Base-by-base conservation (phyloP, 768 basidiomycete species). In the Cystofilobasidium bisporidii region DNA sequence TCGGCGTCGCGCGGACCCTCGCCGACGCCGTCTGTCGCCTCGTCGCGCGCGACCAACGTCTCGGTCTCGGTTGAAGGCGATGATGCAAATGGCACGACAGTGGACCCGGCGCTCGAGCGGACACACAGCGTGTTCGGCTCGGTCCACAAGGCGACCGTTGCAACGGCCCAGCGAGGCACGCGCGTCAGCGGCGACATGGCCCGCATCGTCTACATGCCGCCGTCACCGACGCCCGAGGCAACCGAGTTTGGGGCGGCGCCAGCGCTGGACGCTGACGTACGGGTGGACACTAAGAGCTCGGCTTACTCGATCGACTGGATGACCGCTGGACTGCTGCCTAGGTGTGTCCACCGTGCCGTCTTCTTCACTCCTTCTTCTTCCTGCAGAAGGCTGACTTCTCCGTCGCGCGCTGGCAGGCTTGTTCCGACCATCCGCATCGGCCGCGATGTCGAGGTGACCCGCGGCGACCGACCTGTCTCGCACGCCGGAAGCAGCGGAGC, bases 401-500 rank as follows among this genome's bases (percentile, higher is more conserved):
- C n/a, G n/a, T n/a, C n/a, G n/a, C n/a, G n/a, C n/a, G n/a, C n/a
- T n/a, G n/a, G n/a, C n/a, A 38, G 41, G 33, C 62, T 63, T 50
- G 62, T 63, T 5, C 62, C 62, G 5, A 53, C 62, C 20, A 63
- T 63, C 22, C 47, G 48, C 28, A 50, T 63, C 48, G 62, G 62
- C 33, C 48, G 47, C 33, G 40, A 36, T 28, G 36, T 63, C 24
- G 22, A 63, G 11, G 62, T 63, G 9, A 40, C 30, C 12, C 32
- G 38, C 20, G 32, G 22, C 50, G 2, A 26, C 48, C 26, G 33
- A 28, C 38, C 58, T 22, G 11, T 14, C 3, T 60, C 38, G 58
- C 41, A 43, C 11, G 41, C 18, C 18, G 14, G 4, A n/a, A 2
- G 10, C 10, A 2, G 8, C n/a, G 47, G 22, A n/a, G n/a, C 47